Evolutionary conservation across 1,139 yeast genomes (phyloP).

Genomic region (Blastobotrys proliferans): DNA sequence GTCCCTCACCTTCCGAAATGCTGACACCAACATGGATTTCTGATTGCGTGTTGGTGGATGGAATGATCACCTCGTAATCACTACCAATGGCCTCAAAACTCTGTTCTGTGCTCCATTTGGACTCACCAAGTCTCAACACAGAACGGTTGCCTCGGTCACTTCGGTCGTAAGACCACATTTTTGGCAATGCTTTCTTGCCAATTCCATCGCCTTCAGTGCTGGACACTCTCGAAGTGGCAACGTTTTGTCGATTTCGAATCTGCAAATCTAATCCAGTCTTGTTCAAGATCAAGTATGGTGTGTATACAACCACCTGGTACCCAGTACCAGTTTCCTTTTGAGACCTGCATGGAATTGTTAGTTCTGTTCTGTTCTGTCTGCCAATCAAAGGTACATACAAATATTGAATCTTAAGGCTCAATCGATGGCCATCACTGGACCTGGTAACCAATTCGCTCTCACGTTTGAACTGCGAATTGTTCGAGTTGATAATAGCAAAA

Average conservation of each 20-base stretch:
- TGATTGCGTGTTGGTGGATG: constrained; percentile 51
- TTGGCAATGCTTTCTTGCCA: constrained; percentile 47
- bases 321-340: constrained; percentile 22
- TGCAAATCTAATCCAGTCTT: constrained; percentile 67
- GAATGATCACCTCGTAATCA: constrained; percentile 59
- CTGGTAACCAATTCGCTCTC: constrained; percentile 43
- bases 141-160: constrained; percentile 67
- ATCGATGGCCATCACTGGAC: constrained; percentile 57
- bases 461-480: constrained; percentile 49
- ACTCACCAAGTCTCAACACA: constrained; percentile 60
- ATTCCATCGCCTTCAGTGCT: constrained; percentile 12
- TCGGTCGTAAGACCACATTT: constrained; percentile 78
- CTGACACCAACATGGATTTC: constrained; percentile 76
- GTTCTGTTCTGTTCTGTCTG: constrained; percentile 5
- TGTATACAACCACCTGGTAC: constrained; percentile 54
- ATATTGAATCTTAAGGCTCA: constrained; percentile 65
- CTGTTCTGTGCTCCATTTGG: constrained; percentile 70
- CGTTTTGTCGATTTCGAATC: constrained; percentile 55
- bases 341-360: constrained; percentile 22
- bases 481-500: constrained; percentile 71
- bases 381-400: constrained; percentile 30
- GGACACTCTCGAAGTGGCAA: constrained; percentile 35
- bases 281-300: constrained; percentile 83
- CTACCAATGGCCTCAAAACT: constrained; percentile 93
- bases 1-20: constrained; percentile 84